phyloP scores from a whole-genome alignment of 768 basidiomycete genomes.

The Pleurotus platypus region DNA sequence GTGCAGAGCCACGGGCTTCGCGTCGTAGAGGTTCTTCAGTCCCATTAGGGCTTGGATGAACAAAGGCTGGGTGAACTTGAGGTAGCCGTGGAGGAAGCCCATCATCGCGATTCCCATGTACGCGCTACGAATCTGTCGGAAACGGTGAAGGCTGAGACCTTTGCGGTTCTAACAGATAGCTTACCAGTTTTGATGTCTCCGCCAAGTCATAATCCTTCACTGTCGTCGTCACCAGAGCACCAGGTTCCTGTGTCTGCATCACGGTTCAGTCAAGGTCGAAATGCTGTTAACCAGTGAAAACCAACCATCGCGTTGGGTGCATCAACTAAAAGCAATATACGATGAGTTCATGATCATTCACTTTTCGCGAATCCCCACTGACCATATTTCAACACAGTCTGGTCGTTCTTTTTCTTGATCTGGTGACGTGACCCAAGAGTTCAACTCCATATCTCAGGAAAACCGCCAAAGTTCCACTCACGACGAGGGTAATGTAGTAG shows the following conservation, averaged over 20 bases:
- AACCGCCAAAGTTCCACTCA: constrained; percentile 28
- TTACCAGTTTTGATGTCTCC: constrained; percentile 78
- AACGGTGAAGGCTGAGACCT: not conserved
- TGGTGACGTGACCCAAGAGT: constrained; percentile 25
- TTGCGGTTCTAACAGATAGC: constrained; percentile 16
- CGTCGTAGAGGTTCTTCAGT: constrained; percentile 86
- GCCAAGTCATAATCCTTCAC: constrained; percentile 90
- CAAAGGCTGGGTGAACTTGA: constrained; percentile 94
- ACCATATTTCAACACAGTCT: constrained; percentile 95
- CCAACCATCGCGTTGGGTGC: constrained; percentile 70
- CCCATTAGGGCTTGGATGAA: constrained; percentile 96
- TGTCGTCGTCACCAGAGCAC: constrained; percentile 84
- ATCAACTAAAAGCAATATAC: constrained; percentile 51
- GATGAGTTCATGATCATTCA: not conserved
- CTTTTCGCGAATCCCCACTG: constrained; percentile 20
- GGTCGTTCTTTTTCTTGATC: constrained; percentile 95
- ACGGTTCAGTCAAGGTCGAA: not conserved
- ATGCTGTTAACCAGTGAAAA: constrained; percentile 6
- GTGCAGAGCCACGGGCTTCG: constrained; percentile 81
- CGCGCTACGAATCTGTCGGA: constrained; percentile 52
- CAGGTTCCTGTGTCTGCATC: constrained; percentile 56
- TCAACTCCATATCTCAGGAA: not conserved
- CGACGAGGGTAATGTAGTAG: constrained; percentile 76
- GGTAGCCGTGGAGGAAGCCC: constrained; percentile 88
- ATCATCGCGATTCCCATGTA: constrained; percentile 84